Evolutionary conservation across 2,329 filamentous ascomycete genomes (phyloP).

Genomic region (Diaporthe eres): DNA sequence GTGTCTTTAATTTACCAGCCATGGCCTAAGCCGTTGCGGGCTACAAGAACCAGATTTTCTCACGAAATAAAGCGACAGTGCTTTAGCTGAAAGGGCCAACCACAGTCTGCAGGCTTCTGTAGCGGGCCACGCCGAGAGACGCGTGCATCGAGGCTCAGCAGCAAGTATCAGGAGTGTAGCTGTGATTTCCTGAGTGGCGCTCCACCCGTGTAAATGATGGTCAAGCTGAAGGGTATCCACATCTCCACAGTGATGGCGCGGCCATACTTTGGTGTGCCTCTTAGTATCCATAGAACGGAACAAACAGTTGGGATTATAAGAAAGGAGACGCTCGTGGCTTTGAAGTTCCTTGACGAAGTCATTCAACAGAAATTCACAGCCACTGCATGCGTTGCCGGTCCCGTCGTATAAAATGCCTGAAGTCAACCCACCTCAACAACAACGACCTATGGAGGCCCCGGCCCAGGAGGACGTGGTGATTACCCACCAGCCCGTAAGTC

Average conservation of each 20-base stretch:
- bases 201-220: conserved; percentile 34
- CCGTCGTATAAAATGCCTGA: conserved; percentile 34
- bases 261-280: background rate
- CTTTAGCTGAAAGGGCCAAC: background rate
- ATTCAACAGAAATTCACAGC: background rate
- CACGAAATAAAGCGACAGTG: no score
- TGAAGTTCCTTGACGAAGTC: background rate
- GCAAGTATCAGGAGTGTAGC: background rate
- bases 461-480: conserved; percentile 1
- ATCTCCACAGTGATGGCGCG: conserved; percentile 26
- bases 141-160: conserved; percentile 2
- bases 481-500: conserved; percentile 36
- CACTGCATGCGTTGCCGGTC: background rate
- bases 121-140: background rate
- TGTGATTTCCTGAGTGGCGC: background rate
- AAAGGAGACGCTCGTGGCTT: background rate
- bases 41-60: background rate
- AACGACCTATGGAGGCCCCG: conserved; percentile 37
- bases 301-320: background rate
- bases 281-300: background rate
- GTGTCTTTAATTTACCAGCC: background rate
- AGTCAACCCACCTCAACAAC: conserved; percentile 38
- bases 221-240: conserved; percentile 17
- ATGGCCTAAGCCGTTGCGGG: background rate
- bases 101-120: background rate